phyloP scores from a whole-genome alignment of 139 green algal genomes.

The Pseudopediastrum boryanum region DNA sequence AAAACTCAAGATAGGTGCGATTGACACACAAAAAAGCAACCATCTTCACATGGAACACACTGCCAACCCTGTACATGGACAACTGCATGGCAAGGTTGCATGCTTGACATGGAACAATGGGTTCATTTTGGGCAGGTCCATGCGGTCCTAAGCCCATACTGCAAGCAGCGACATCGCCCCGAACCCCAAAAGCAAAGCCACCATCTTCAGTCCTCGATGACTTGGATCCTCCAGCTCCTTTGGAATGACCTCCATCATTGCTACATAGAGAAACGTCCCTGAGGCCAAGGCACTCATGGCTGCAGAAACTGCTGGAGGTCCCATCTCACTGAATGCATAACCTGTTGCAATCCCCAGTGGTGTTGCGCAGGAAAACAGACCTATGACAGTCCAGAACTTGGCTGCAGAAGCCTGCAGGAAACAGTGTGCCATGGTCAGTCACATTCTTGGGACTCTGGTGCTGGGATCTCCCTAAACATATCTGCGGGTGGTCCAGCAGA shows the following conservation, averaged over 20 bases:
- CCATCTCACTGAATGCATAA: conserved; percentile 56
- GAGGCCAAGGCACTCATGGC: conserved; percentile 72
- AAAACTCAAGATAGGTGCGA: too few relatives aligned
- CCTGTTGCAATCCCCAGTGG: conserved; percentile 76
- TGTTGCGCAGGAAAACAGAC: conserved; percentile 71
- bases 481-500: not conserved
- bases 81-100: too few relatives aligned
- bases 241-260: conserved; percentile 85
- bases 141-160: conserved; percentile 68
- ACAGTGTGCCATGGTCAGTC: not conserved
- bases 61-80: too few relatives aligned
- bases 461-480: not conserved
- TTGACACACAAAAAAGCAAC: too few relatives aligned
- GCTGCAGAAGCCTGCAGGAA: conserved; percentile 13
- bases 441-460: not conserved
- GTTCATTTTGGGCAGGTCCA: too few relatives aligned
- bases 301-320: conserved; percentile 51
- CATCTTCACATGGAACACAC: too few relatives aligned
- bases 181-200: conserved; percentile 67
- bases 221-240: conserved; percentile 63
- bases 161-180: conserved; percentile 78
- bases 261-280: conserved; percentile 87
- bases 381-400: conserved; percentile 74
- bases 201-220: conserved; percentile 62
- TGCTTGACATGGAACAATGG: too few relatives aligned